Base-by-base conservation (phyloP, 108 stramenopile genomes). In the Skeletonema potamos region DNA sequence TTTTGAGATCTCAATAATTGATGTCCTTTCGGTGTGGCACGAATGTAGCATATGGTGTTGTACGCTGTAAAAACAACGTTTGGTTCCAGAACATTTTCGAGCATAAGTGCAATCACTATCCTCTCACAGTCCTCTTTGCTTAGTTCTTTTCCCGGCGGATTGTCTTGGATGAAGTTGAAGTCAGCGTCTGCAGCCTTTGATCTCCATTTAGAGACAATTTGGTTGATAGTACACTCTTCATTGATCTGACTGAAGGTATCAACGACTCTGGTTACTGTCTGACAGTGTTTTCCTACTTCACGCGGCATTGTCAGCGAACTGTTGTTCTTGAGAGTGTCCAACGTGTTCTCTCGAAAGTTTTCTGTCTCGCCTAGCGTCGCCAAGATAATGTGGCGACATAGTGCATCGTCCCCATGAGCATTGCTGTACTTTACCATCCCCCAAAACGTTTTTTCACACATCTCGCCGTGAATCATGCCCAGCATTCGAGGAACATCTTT, bases 351-450 rank as follows among this genome's bases (percentile, higher is more conserved):
- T 76, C 48, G 63, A 48, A 17, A 71, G 43, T 7, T 36, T 36
- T 77, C 77, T 11, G 86, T 70, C 74, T 94, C 93, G n/a, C 89
- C 89, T 43, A 94, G 79, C 34, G 79, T 75, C n/a, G 63, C 65
- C 65, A 94, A 57, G 12, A 94, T 73, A 9, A 85, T 60, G 20
- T 88, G 73, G 32, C 85, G 82, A 63, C 93, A 94, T 11, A 88
- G 62, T 0, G 76, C 63, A 63, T 94, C 93, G 30, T 89, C 77
- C 3, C 90, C 90, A 68, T 74, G 72, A 6, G 69, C 81, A 54
- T 92, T 88, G 9, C 84, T 90, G 55, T 94, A 94, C 64, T 76
- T 84, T 24, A 86, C 82, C 93, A 94, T 94, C 7, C 77, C 69
- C 80, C 85, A 82, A 58, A 90, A 84, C 6, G 81, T 39, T 18